A percentile compares a stretch with the other conserved stretches of the same genome.
Evolutionary conservation across 352 stramenopile species (phyloP).

Genomic region (Halophytophthora batemanensis): DNA sequence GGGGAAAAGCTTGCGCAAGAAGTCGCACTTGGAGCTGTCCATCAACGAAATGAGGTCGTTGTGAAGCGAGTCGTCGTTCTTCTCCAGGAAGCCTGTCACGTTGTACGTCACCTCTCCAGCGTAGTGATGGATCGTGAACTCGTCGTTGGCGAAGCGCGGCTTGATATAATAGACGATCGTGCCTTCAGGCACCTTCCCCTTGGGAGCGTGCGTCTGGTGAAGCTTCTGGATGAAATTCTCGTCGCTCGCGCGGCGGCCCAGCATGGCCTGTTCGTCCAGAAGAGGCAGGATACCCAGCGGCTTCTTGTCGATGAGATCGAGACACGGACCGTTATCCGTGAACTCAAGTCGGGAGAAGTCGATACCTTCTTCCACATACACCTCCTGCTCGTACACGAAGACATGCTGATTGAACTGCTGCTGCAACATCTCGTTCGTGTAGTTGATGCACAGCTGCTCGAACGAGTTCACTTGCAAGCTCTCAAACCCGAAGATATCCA

Average conservation of each 20-base stretch:
- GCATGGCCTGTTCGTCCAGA: slow-evolving; percentile 96
- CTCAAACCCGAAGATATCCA: slow-evolving; percentile 98
- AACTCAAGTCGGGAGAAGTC: slow-evolving; percentile 91
- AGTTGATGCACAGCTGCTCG: slow-evolving; percentile 97
- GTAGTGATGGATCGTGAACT: slow-evolving; percentile 98
- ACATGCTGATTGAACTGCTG: slow-evolving; percentile 95
- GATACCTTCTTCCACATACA: slow-evolving; percentile 97
- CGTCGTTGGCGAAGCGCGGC: slow-evolving; percentile 83
- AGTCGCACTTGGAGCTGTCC: slow-evolving; percentile 81
- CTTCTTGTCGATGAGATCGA: slow-evolving; percentile 94
- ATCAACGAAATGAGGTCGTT: slow-evolving; percentile 88
- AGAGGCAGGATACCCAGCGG: slow-evolving; percentile 90
- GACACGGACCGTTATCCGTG: slow-evolving; percentile 91
- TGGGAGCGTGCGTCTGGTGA: slow-evolving; percentile 83
- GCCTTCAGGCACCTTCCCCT: slow-evolving; percentile 73
- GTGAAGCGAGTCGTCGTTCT: slow-evolving; percentile 97
- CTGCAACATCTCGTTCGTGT: slow-evolving; percentile 96
- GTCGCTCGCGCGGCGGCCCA: slow-evolving; percentile 87
- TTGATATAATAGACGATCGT: slow-evolving; percentile 85
- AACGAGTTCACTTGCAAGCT: slow-evolving; percentile 92
- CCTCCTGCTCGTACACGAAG: slow-evolving; percentile 96
- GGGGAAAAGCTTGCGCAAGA: slow-evolving; percentile 74
- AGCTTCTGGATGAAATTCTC: slow-evolving; percentile 92
- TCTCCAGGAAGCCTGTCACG: slow-evolving; percentile 95
- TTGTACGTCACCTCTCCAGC: slow-evolving; percentile 96